A percentile compares a stretch with the other conserved stretches of the same genome.
phyloP scores from a whole-genome alignment of 2,329 filamentous ascomycete genomes.

The Curvularia spicifera region DNA sequence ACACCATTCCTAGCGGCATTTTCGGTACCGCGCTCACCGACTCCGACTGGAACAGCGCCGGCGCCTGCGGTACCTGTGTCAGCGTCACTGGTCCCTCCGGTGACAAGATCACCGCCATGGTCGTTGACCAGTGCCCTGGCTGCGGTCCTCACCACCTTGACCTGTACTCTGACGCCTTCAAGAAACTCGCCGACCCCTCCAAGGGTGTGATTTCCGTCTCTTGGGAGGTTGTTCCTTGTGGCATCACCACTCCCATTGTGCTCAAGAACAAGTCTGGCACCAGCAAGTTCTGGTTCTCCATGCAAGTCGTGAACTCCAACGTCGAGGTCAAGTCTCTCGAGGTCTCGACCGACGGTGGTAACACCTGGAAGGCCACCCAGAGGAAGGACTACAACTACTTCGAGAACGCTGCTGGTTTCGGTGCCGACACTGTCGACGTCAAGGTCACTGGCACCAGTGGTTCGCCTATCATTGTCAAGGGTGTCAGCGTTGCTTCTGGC shows the following conservation, averaged over 20 bases:
- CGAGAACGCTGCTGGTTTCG: slow-evolving; percentile 64
- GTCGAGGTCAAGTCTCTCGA: slow-evolving; percentile 63
- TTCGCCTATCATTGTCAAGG: slow-evolving; percentile 58
- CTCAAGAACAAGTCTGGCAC: slow-evolving; percentile 63
- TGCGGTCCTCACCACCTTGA: slow-evolving; percentile 63
- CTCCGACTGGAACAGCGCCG: slow-evolving; percentile 62
- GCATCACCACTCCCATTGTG: slow-evolving; percentile 57
- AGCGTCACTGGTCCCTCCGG: slow-evolving; percentile 64
- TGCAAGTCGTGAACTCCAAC: slow-evolving; percentile 70
- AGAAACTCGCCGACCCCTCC: slow-evolving; percentile 53
- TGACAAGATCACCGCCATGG: slow-evolving; percentile 68
- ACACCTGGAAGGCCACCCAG: slow-evolving; percentile 63
- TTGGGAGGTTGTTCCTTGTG: slow-evolving; percentile 60
- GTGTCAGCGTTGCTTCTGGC: slow-evolving; percentile 54
- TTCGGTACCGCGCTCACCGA: slow-evolving; percentile 68
- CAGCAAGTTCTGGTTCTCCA: slow-evolving; percentile 62
- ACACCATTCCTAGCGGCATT: slow-evolving; percentile 65
- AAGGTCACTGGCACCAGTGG: slow-evolving; percentile 63
- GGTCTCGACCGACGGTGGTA: slow-evolving; percentile 66
- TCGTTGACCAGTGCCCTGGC: slow-evolving; percentile 64
- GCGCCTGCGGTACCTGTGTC: slow-evolving; percentile 68
- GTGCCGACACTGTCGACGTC: slow-evolving; percentile 61
- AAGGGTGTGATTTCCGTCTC: slow-evolving; percentile 58
- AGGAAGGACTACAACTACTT: slow-evolving; percentile 65
- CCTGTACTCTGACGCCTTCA: slow-evolving; percentile 61